A percentile compares a stretch with the other conserved stretches of the same genome.
Evolutionary conservation across 805 yeast species (phyloP).

Genomic region (Ogataea trehalophila): DNA sequence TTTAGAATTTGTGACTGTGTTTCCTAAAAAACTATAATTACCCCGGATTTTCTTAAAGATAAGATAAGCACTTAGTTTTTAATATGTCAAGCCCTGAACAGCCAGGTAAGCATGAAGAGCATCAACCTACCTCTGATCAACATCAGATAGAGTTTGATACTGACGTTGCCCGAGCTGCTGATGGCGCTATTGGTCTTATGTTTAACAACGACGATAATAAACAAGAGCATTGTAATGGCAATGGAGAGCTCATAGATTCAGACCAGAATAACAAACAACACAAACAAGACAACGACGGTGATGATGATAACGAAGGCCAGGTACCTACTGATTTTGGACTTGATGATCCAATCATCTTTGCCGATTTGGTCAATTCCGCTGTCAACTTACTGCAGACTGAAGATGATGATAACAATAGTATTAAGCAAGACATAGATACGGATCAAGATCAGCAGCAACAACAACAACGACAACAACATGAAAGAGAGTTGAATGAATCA

Average conservation of each 20-base stretch:
- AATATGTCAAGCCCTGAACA: background rate
- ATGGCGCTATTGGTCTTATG: background rate
- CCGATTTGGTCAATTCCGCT: background rate
- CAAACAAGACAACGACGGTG: background rate
- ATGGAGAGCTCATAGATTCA: background rate
- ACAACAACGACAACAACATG: too few relatives aligned
- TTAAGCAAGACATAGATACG: background rate
- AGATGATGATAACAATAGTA: background rate
- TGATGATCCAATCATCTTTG: background rate
- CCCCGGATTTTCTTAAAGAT: constrained; percentile 18
- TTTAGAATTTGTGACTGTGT: constrained; percentile 18
- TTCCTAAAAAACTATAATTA: constrained; percentile 14
- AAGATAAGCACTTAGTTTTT: constrained; percentile 8
- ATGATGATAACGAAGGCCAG: background rate
- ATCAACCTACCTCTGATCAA: background rate
- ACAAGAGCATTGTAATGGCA: background rate
- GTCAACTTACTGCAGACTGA: background rate
- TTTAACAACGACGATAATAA: background rate
- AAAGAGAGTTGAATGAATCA: too few relatives aligned
- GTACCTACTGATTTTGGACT: background rate
- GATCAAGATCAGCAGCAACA: background rate
- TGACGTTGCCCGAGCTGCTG: constrained; percentile 1
- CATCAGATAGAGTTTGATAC: background rate
- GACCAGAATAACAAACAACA: background rate
- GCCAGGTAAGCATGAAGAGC: background rate